Evolutionary conservation across 2,329 filamentous ascomycete genomes (phyloP), one percentile per base, ranked within the genome.

Genomic region (Endocalyx cinctus): DNA sequence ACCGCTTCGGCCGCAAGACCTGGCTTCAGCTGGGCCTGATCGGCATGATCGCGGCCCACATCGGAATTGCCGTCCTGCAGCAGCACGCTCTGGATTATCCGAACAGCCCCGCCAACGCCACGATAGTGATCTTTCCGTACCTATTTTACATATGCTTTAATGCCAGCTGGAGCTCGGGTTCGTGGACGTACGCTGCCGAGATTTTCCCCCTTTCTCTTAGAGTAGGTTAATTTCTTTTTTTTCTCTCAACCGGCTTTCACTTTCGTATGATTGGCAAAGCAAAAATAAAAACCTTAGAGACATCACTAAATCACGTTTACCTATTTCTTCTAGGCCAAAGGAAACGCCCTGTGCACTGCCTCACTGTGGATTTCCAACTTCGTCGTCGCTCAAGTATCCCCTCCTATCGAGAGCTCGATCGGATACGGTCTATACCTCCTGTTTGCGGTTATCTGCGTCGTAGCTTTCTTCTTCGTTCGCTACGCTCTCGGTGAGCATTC

Each of bases 91-190:
- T 41, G 27, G 41, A 43, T 26, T 37, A 52, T 17, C 52, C 52
- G 4, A 44, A 41, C 6, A 48, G 49, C 16, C 35, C 40, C 6
- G 17, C 20, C 10, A 55, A 54, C 29, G 47, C 55, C 26, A 42
- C 43, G 7, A 55, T 57, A n/a, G 47, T 55, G 15, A 29, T 47
- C 6, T 55, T 54, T 25, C 49, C 52, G 0, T 55, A 54, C 19
- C 17, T 55, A 5, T 55, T 55, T 30, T 57, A 46, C n/a, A 51
- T 43, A 0, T 54, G 49, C 29, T 57, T 57, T 32, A 57, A 55
- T 22, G 45, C 51, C 41, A 52, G 50, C n/a, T 57, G 52, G 51
- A 48, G 50, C 25, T 45, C 48, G 2, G 53, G 53, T 13, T 50
- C 46, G 4, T 54, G 52, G 53, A 47, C 50, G 3, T 57, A 57